Conservation (phyloP, 495 filamentous ascomycete genomes). For the Penicillium cataractarum region DNA sequence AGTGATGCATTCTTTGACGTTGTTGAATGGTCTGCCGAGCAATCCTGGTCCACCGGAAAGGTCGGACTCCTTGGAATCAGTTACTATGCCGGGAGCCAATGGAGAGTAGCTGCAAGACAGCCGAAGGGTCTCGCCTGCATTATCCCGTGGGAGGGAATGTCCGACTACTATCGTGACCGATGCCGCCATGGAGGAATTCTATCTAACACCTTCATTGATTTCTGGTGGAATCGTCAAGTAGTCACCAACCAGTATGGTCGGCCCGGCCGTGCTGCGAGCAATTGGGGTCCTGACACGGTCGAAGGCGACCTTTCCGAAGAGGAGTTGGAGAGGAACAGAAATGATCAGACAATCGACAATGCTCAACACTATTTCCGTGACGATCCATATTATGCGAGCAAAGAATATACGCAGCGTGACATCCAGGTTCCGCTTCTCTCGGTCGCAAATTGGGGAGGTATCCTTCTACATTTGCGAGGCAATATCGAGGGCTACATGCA, state of each 20-base stretch:
- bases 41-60: constrained; percentile 58
- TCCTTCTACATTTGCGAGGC: constrained; percentile 62
- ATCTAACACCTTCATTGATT: constrained; percentile 60
- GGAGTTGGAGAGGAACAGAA: no score
- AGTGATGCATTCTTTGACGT: constrained; percentile 52
- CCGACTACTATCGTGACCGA: constrained; percentile 64
- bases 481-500: constrained; percentile 65
- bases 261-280: no score
- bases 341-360: no score
- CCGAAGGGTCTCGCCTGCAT: constrained; percentile 56
- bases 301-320: no score
- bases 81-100: constrained; percentile 49
- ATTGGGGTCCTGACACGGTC: no score
- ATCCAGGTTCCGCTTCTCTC: constrained; percentile 64
- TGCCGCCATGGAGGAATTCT: constrained; percentile 67
- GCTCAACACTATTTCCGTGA: background rate
- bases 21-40: constrained; percentile 60
- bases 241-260: no score
- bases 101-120: constrained; percentile 44
- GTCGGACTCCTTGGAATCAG: constrained; percentile 61
- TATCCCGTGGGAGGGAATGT: constrained; percentile 63
- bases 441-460: constrained; percentile 71
- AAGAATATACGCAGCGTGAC: no score
- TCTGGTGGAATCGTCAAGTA: constrained; percentile 53
- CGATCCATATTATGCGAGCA: constrained; percentile 54